phyloP scores from a whole-genome alignment of 441 rosid genomes.

The Adansonia gregorii region DNA sequence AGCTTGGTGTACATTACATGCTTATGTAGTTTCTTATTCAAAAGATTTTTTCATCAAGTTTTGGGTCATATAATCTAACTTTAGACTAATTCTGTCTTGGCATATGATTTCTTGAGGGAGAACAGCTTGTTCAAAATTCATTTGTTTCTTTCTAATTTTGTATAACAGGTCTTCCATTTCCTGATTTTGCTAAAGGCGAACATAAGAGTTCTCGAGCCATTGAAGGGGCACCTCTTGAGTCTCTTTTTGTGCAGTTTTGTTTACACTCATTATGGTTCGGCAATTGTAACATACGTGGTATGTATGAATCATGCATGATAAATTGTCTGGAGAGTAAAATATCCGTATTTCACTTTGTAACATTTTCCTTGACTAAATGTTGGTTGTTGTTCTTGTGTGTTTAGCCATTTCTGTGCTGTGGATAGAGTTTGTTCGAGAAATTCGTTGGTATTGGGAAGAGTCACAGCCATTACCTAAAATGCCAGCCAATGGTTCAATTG shows the following conservation, averaged over 20 bases:
- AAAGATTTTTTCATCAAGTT: conserved; percentile 6
- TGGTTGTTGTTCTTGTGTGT: conserved; percentile 32
- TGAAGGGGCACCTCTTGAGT: conserved; percentile 83
- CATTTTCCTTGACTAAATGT: conserved; percentile 29
- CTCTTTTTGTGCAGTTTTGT: conserved; percentile 90
- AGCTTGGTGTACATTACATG: conserved; percentile 1
- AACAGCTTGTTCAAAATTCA: background rate
- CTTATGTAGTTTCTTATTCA: conserved; percentile 16
- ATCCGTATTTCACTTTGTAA: conserved; percentile 14
- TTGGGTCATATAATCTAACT: conserved; percentile 14
- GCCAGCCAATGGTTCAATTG: conserved; percentile 67
- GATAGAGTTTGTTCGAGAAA: conserved; percentile 97
- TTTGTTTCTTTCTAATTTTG: conserved; percentile 12
- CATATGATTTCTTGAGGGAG: background rate
- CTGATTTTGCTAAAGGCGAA: conserved; percentile 59
- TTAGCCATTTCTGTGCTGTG: conserved; percentile 93
- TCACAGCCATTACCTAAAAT: conserved; percentile 84
- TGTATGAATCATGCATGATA: conserved; percentile 31
- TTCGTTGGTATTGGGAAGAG: conserved; percentile 99
- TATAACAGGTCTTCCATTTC: conserved; percentile 53
- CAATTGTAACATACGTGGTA: conserved; percentile 95
- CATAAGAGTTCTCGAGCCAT: conserved; percentile 79
- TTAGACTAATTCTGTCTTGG: background rate
- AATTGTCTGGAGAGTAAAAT: background rate
- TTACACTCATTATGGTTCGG: conserved; percentile 90